Evolutionary conservation across 441 rosid species (phyloP).

Genomic region (Omphalea diandra): DNA sequence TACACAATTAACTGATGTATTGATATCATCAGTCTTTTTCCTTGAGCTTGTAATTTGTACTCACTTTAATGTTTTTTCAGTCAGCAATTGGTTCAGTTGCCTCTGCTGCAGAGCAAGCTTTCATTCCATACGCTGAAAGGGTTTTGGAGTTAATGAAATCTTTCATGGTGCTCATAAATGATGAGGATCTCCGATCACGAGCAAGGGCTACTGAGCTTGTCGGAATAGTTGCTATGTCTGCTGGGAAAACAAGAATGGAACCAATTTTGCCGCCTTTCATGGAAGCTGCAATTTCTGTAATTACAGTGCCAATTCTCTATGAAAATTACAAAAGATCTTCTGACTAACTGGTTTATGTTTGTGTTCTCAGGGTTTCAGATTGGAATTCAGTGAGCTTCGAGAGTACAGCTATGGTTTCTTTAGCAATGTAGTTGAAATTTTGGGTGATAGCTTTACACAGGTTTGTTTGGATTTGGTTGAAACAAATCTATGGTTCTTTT

Average conservation of each 20-base stretch:
- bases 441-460: conserved; percentile 86
- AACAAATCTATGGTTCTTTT: conserved; percentile 17
- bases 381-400: conserved; percentile 96
- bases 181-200: conserved; percentile 92
- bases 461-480: conserved; percentile 39
- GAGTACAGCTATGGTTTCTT: conserved; percentile 99
- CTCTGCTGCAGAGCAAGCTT: conserved; percentile 97
- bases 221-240: conserved; percentile 97
- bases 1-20: not conserved
- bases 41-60: conserved; percentile 15
- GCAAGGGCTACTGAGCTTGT: conserved; percentile 99
- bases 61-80: conserved; percentile 42
- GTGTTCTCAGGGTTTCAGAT: conserved; percentile 68
- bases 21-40: not conserved
- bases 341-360: conserved; percentile 18
- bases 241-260: conserved; percentile 83
- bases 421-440: conserved; percentile 93
- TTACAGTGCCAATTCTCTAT: conserved; percentile 24
- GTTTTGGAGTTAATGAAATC: conserved; percentile 85
- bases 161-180: conserved; percentile 90
- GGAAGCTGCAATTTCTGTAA: conserved; percentile 97
- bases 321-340: conserved; percentile 13
- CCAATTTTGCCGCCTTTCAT: conserved; percentile 78
- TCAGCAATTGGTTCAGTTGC: conserved; percentile 99
- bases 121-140: conserved; percentile 92